phyloP scores from a whole-genome alignment of 768 basidiomycete genomes.

The Peribolospora baueri region DNA sequence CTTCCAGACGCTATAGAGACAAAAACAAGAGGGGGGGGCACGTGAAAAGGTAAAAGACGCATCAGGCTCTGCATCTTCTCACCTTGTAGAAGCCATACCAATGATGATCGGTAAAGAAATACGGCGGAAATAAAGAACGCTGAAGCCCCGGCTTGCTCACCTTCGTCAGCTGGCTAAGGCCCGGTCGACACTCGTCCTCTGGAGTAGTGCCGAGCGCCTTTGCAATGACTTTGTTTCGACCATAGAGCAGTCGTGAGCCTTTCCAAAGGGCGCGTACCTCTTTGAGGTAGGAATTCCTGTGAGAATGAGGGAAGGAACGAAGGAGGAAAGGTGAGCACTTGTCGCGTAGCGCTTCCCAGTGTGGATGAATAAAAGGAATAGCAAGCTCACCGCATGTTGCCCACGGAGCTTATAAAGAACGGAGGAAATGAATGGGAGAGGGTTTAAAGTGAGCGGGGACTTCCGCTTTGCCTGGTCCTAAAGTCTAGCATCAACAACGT shows the following conservation, averaged over 20 bases:
- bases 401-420: no score
- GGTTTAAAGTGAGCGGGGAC: no score
- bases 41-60: no score
- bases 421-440: no score
- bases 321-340: no score
- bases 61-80: no score
- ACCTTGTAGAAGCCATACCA: no score
- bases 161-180: conserved; percentile 52
- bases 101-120: not conserved
- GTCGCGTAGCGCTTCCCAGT: no score
- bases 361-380: no score
- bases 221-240: conserved; percentile 48
- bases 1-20: conserved; percentile 53
- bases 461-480: no score
- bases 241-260: conserved; percentile 31
- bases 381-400: no score
- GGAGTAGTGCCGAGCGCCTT: conserved; percentile 73
- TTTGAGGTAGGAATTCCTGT: conserved; percentile 69
- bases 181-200: conserved; percentile 61
- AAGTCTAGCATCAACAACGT: conserved; percentile 58
- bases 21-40: not conserved
- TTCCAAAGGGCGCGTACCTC: conserved; percentile 84
- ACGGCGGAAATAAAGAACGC: not conserved
- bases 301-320: no score
- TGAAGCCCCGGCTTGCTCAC: conserved; percentile 20